Evolutionary conservation across 2,329 filamentous ascomycete species (phyloP), one percentile per base, ranked within the genome.

Genomic region (Elsinoe batatas): DNA sequence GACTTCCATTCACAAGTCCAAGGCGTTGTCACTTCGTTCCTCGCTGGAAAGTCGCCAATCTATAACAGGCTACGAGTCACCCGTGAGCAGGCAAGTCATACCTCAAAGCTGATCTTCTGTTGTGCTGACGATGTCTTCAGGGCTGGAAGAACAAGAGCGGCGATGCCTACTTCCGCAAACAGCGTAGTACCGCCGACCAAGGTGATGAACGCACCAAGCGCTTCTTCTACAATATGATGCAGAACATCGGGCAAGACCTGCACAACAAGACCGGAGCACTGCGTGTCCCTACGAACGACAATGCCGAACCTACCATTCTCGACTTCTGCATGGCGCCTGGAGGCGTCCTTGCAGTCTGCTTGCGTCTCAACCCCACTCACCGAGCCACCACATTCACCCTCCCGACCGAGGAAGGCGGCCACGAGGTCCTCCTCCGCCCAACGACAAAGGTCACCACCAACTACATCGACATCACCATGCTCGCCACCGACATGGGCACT

Each of bases 261-360:
- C 60, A 79, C 6, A 7, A 35, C 0, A 53, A 54, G 0, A 73
- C 69, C 1, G 53, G 57, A 2, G 69, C 65, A 12, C 65, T 76
- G n/a, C 57, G 46, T 10, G 57, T 71, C 22, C 35, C 55, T 30
- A 15, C 51, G 10, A 13, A 17, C 6, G 18, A n/a, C n/a, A 33
- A 10, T n/a, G 35, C 22, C 11, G 12, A 30, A 15, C 33, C 17
- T 18, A 15, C 43, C 8, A 68, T 81, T 17, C 72, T 83, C 1
- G 79, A 82, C 59, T 69, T 80, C 58, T 80, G 79, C 63, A 74
- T 77, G 68, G 79, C 79, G 0, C 79, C 79, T 0, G 79, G 79
- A 3, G 79, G 75, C 1, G 82, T 79, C 59, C 64, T 76, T 2
- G 58, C 61, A 0, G 65, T 64, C 7, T 70, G 70, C 0, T 58